Conservation (phyloP, 1,284 basidiomycete species). For the Thecaphora thlaspeos region DNA sequence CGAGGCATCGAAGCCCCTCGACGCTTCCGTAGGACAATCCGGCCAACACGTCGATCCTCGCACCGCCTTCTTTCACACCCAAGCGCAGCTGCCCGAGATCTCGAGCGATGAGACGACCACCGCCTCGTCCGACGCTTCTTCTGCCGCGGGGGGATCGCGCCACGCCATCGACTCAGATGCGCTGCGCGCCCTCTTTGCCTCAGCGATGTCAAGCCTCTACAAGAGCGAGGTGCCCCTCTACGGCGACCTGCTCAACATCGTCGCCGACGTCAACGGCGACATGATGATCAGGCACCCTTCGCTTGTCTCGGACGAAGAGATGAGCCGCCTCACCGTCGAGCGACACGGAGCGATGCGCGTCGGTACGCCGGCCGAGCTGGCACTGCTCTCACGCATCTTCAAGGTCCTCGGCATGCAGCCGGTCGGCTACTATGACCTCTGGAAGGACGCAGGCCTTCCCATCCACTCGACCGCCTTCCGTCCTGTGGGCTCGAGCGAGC, state of each 20-base stretch:
- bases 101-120: slow-evolving; percentile 8
- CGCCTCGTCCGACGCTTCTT: slow-evolving; percentile 6
- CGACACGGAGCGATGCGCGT: slow-evolving; percentile 61
- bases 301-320: slow-evolving; percentile 37
- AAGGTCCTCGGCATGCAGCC: slow-evolving; percentile 59
- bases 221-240: slow-evolving; percentile 60
- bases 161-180: slow-evolving; percentile 12
- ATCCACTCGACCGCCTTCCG: slow-evolving; percentile 61
- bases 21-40: too few species aligned
- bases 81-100: slow-evolving; percentile 12
- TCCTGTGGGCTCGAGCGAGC: slow-evolving; percentile 46
- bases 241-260: slow-evolving; percentile 59
- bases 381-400: slow-evolving; percentile 58
- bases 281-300: slow-evolving; percentile 12
- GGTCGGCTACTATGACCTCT: slow-evolving; percentile 61
- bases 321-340: slow-evolving; percentile 57
- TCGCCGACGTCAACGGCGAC: slow-evolving; percentile 57
- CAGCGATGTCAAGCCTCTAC: slow-evolving; percentile 59
- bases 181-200: slow-evolving; percentile 57
- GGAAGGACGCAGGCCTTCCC: slow-evolving; percentile 56
- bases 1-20: too few species aligned
- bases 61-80: slow-evolving; percentile 6
- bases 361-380: slow-evolving; percentile 58
- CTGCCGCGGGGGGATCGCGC: not conserved
- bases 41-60: slow-evolving; percentile 6